Conservation (phyloP, 2,329 filamentous ascomycete genomes). For the Graphium sp. region DNA sequence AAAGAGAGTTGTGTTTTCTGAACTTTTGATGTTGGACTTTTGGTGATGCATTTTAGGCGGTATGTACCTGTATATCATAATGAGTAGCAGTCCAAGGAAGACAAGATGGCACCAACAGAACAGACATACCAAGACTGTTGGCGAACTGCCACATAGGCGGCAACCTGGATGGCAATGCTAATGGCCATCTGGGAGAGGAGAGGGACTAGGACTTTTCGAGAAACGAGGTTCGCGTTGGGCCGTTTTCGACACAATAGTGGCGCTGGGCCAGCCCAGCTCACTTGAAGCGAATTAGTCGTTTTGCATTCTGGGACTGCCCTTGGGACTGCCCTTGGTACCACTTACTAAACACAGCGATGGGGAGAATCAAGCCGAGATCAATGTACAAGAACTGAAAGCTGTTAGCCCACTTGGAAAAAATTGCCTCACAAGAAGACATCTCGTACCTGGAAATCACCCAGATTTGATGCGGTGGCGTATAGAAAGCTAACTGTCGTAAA, state of each 20-base stretch:
- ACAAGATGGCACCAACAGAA: too few relatives aligned
- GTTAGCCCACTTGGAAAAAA: background rate
- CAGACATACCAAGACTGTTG: conserved; percentile 59
- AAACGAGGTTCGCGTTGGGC: conserved; percentile 83
- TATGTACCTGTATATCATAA: conserved; percentile 40
- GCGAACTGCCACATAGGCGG: conserved; percentile 59
- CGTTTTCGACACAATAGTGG: conserved; percentile 63
- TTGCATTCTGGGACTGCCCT: too few relatives aligned
- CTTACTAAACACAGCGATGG: conserved; percentile 86
- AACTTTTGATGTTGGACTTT: conserved; percentile 76
- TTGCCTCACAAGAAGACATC: too few relatives aligned
- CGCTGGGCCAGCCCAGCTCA: conserved; percentile 91
- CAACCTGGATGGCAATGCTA: conserved; percentile 59
- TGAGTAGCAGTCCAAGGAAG: too few relatives aligned
- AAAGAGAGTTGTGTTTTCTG: conserved; percentile 85
- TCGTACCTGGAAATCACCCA: conserved; percentile 85
- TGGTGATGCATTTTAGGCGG: conserved; percentile 63
- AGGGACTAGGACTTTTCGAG: conserved; percentile 78
- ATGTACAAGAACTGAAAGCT: conserved; percentile 69
- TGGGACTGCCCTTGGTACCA: conserved; percentile 2
- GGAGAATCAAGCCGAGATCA: conserved; percentile 78
- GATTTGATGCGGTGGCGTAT: conserved; percentile 82
- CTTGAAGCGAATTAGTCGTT: conserved; percentile 15
- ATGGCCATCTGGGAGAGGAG: conserved; percentile 78
- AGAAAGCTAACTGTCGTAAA: conserved; percentile 95